Evolutionary conservation across 1,284 basidiomycete species (phyloP).

Genomic region (Mycena sp.): DNA sequence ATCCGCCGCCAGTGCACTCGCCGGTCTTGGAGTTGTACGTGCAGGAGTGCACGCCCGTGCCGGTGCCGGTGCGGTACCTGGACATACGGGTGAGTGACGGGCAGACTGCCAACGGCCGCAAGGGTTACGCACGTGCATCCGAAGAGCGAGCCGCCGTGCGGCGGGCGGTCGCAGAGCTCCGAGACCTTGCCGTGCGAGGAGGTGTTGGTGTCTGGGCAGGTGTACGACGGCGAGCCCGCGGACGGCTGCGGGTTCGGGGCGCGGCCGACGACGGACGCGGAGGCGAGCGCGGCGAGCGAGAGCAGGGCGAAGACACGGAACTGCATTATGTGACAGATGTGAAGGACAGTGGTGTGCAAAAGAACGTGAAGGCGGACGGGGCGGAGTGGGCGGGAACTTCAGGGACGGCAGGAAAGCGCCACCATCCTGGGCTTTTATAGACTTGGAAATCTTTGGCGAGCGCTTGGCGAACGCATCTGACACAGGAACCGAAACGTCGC

Average conservation of each 20-base stretch:
- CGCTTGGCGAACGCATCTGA: too few species aligned
- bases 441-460: too few species aligned
- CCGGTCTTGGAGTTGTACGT: conserved; percentile 15
- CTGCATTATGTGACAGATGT: too few species aligned
- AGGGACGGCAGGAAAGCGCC: neutral
- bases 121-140: conserved; percentile 25
- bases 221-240: neutral
- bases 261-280: conserved; percentile 8
- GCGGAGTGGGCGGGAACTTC: neutral
- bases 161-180: conserved; percentile 24
- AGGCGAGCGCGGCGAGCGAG: conserved; percentile 8
- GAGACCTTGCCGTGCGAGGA: conserved; percentile 4
- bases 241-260: conserved; percentile 16
- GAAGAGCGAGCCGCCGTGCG: conserved; percentile 15
- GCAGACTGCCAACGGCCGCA: neutral
- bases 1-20: neutral
- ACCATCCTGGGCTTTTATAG: neutral
- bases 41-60: conserved; percentile 26
- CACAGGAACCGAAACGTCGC: too few species aligned
- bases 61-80: conserved; percentile 19
- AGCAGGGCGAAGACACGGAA: conserved; percentile 18
- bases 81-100: neutral
- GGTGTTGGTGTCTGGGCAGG: conserved; percentile 16
- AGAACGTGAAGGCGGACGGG: conserved; percentile 8
- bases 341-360: conserved; percentile 1